These are phyloP conservation scores for Thalassiosira mediterranea DNA, from an alignment of 352 stramenopile genomes.

Conservation along the genomic window DNA sequence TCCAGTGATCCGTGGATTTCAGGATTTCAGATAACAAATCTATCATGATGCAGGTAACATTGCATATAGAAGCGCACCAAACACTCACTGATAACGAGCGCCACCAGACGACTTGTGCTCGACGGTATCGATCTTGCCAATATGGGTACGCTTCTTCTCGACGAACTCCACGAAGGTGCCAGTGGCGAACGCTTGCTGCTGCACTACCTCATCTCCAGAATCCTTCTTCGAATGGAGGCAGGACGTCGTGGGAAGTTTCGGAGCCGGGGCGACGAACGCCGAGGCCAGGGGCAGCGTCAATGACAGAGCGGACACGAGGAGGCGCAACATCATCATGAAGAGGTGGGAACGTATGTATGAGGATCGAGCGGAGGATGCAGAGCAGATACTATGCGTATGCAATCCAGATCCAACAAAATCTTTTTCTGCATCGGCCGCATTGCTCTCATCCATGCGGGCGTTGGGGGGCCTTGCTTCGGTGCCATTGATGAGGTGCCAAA, in stretches of 20 bases:
- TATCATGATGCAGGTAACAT: too few species aligned
- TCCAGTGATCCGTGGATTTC: too few species aligned
- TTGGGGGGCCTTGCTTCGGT: too few species aligned
- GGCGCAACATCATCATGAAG: conserved; percentile 3
- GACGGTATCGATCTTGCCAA: conserved; percentile 55
- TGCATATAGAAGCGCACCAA: too few species aligned
- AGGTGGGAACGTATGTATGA: not conserved
- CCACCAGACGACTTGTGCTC: conserved; percentile 60
- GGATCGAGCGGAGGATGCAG: not conserved
- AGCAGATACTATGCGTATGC: not conserved
- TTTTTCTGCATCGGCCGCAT: not conserved
- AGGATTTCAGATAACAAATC: too few species aligned
- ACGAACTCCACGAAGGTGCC: conserved; percentile 61
- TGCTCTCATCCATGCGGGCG: not conserved
- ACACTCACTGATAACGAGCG: conserved; percentile 41
- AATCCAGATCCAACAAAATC: not conserved
- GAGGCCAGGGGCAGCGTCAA: not conserved
- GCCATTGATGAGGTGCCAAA: not conserved
- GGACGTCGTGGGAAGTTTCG: not conserved
- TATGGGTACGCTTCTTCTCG: conserved; percentile 57
- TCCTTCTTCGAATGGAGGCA: conserved; percentile 26
- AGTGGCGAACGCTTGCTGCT: conserved; percentile 42
- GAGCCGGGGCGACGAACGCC: conserved; percentile 10
- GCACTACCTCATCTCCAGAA: conserved; percentile 33
- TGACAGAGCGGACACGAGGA: not conserved